Conservation (phyloP, 352 stramenopile species). For the Phytophthora gonapodyides region DNA sequence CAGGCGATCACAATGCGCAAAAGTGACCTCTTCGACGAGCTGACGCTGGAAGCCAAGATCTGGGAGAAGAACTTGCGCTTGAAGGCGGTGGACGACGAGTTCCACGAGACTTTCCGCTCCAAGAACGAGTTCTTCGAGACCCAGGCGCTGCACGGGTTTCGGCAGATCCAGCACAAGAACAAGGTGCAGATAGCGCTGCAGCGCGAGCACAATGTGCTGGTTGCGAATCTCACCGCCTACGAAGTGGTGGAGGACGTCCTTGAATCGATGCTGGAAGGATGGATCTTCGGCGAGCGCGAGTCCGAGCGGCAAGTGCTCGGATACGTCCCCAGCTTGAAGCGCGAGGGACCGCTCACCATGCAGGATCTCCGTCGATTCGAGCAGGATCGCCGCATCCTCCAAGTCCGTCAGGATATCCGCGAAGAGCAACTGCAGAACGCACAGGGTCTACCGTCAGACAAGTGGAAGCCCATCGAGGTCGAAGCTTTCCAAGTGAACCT, state of each 20-base stretch:
- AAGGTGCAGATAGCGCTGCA: conserved; percentile 84
- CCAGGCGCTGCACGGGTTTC: conserved; percentile 90
- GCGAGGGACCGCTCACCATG: conserved; percentile 71
- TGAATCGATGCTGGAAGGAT: conserved; percentile 96
- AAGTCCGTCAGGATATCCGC: conserved; percentile 36
- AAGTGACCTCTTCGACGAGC: conserved; percentile 72
- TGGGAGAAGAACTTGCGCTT: conserved; percentile 76
- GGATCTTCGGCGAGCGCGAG: conserved; percentile 94
- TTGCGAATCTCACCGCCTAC: conserved; percentile 80
- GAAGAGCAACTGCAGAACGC: conserved; percentile 44
- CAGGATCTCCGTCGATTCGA: conserved; percentile 69
- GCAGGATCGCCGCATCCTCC: conserved; percentile 48
- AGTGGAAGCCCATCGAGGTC: conserved; percentile 79
- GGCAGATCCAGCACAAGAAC: conserved; percentile 81
- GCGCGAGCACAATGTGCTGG: conserved; percentile 86
- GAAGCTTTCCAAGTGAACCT: conserved; percentile 54
- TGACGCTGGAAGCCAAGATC: conserved; percentile 66
- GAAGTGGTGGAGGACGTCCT: conserved; percentile 96
- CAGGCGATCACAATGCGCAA: conserved; percentile 58
- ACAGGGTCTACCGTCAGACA: conserved; percentile 63
- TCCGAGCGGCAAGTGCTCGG: conserved; percentile 70
- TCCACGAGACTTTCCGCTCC: conserved; percentile 90
- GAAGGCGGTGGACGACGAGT: conserved; percentile 88
- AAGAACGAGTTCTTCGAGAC: conserved; percentile 89
- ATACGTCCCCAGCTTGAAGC: conserved; percentile 88